Percentiles rank a stretch among this genome's conserved stretches.
Evolutionary conservation across 2,329 filamentous ascomycete species (phyloP).

Genomic region (Aureobasidium sp.): DNA sequence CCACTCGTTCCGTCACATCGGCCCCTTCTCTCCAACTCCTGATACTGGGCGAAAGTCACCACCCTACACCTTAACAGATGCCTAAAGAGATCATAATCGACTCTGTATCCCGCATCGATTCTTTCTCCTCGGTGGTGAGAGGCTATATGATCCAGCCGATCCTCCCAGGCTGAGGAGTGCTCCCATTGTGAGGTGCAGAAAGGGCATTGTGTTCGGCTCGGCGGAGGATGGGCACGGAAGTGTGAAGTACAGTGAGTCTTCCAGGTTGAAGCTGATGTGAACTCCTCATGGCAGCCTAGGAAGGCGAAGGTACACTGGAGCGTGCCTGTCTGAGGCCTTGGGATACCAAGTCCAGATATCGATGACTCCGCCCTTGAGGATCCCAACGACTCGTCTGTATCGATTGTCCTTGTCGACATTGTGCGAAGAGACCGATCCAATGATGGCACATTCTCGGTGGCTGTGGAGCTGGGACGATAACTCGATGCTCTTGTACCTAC

Average conservation of each 20-base stretch:
- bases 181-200: background rate
- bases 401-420: background rate
- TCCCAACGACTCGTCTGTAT: background rate
- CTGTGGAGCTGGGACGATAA: background rate
- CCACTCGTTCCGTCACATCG: background rate
- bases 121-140: background rate
- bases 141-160: background rate
- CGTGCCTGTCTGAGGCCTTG: background rate
- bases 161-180: background rate
- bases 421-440: background rate
- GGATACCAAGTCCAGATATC: background rate
- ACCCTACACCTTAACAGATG: background rate
- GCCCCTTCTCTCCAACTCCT: background rate
- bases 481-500: background rate
- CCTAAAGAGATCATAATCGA: constrained; percentile 3
- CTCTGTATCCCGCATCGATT: background rate
- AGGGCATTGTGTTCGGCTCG: background rate
- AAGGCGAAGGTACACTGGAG: constrained; percentile 10
- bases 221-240: background rate
- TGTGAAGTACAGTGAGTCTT: background rate
- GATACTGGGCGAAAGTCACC: background rate
- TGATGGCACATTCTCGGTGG: background rate
- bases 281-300: background rate
- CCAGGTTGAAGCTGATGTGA: background rate
- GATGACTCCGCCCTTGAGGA: background rate